phyloP scores from a whole-genome alignment of 768 basidiomycete species.

The Serendipita vermifera region DNA sequence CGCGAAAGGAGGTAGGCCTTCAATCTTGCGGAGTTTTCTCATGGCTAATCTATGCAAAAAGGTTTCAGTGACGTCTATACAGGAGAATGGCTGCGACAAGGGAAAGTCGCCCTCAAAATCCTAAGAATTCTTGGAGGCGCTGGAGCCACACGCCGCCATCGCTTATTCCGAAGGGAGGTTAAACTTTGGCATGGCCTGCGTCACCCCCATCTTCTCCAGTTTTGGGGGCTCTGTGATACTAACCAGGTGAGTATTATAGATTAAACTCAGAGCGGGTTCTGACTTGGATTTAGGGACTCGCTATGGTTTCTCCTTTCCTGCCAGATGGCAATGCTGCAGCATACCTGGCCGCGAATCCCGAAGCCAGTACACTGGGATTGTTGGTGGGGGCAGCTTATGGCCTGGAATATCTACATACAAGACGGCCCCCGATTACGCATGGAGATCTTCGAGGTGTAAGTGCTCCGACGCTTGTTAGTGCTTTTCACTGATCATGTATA shows the following conservation, averaged over 20 bases:
- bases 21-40: background rate
- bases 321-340: background rate
- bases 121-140: background rate
- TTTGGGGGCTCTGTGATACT: slow-evolving; percentile 4
- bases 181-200: slow-evolving; percentile 2
- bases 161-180: slow-evolving; percentile 5
- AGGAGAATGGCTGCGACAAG: slow-evolving; percentile 6
- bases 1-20: background rate
- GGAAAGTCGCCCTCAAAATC: slow-evolving; percentile 1
- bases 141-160: background rate
- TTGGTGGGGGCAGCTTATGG: background rate
- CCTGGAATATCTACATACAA: slow-evolving; percentile 6
- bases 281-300: too few relatives aligned
- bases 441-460: slow-evolving; percentile 1
- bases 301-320: slow-evolving; percentile 6
- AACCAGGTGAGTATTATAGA: too few relatives aligned
- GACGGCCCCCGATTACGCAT: slow-evolving; percentile 4
- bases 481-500: slow-evolving; percentile 15
- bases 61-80: slow-evolving; percentile 8
- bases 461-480: background rate
- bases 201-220: background rate
- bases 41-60: background rate
- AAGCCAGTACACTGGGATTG: background rate
- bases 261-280: too few relatives aligned
- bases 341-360: background rate